A percentile compares a stretch with the other conserved stretches of the same genome.
Conservation (phyloP, 129 eudicot species). For the Artemisia annua region DNA sequence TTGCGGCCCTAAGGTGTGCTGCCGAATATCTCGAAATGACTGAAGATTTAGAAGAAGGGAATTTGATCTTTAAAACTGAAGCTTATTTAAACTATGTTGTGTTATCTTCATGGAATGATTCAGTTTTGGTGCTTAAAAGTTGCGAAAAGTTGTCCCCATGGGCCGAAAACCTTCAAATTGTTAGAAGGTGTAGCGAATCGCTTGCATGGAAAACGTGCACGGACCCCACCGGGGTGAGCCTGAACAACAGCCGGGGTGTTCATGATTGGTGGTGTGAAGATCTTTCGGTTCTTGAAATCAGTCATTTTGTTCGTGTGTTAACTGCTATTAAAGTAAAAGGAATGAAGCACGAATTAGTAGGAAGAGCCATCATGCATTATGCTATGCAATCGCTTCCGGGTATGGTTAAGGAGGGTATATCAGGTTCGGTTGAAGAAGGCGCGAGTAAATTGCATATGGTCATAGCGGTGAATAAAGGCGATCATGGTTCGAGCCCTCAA, state of each 20-base stretch:
- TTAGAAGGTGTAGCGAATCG: conserved; percentile 85
- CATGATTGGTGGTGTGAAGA: conserved; percentile 97
- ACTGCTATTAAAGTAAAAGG: conserved; percentile 88
- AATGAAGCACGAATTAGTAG: conserved; percentile 67
- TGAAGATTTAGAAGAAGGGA: conserved; percentile 94
- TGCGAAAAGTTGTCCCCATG: conserved; percentile 86
- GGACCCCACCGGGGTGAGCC: conserved; percentile 68
- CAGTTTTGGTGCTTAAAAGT: conserved; percentile 67
- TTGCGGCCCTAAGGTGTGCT: conserved; percentile 80
- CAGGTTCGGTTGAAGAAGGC: conserved; percentile 41
- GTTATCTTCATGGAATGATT: conserved; percentile 86
- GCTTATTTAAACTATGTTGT: conserved; percentile 89
- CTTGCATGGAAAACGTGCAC: conserved; percentile 89
- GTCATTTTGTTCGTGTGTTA: conserved; percentile 85
- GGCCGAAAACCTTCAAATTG: conserved; percentile 95
- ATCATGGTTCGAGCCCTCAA: conserved; percentile 37
- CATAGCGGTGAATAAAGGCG: conserved; percentile 50
- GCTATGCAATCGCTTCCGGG: conserved; percentile 80
- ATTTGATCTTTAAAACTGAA: conserved; percentile 83
- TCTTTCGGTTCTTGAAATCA: conserved; percentile 67
- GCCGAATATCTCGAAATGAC: conserved; percentile 96
- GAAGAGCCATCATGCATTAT: conserved; percentile 71
- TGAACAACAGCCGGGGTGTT: conserved; percentile 51
- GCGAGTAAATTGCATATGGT: conserved; percentile 52
- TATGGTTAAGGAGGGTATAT: conserved; percentile 48